A percentile compares a stretch with the other conserved stretches of the same genome.
phyloP scores from a whole-genome alignment of 371 early-diverging fungal genomes.

The Mucor racemosus region DNA sequence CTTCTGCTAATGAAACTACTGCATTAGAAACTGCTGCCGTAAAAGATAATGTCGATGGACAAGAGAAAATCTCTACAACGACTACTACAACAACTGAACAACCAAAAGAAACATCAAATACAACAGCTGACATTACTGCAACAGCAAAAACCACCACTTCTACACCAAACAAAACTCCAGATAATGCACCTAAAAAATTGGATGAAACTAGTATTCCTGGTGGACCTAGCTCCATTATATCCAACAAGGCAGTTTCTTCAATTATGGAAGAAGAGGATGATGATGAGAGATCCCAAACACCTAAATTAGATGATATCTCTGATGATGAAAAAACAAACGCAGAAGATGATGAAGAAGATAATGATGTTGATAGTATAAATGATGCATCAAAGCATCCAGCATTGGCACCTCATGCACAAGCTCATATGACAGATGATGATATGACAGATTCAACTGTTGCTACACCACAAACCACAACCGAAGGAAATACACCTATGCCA shows the following conservation, averaged over 20 bases:
- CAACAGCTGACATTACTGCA: background rate
- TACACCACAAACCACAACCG: conserved; percentile 25
- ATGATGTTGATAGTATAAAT: conserved; percentile 37
- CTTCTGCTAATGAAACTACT: background rate
- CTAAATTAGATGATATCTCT: conserved; percentile 53
- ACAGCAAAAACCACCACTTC: background rate
- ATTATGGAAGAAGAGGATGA: conserved; percentile 28
- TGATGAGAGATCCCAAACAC: conserved; percentile 45
- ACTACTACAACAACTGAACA: background rate
- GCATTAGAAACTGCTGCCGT: background rate
- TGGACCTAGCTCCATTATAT: conserved; percentile 21
- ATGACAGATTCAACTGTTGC: conserved; percentile 33
- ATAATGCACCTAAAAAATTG: background rate
- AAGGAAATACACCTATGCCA: conserved; percentile 24
- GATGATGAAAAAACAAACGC: conserved; percentile 39
- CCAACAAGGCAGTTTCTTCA: conserved; percentile 19
- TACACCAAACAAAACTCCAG: background rate
- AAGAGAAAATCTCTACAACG: background rate
- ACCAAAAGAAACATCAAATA: background rate
- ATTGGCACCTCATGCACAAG: conserved; percentile 48
- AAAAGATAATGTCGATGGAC: background rate
- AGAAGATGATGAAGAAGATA: conserved; percentile 37
- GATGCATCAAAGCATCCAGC: conserved; percentile 53
- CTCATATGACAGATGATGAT: conserved; percentile 38
- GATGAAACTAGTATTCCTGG: conserved; percentile 20